A percentile compares a stretch with the other conserved stretches of the same genome.
These are phyloP conservation scores for Sporisorium reilianum DNA, from an alignment of 1,284 basidiomycete genomes.

Conservation along the genomic window DNA sequence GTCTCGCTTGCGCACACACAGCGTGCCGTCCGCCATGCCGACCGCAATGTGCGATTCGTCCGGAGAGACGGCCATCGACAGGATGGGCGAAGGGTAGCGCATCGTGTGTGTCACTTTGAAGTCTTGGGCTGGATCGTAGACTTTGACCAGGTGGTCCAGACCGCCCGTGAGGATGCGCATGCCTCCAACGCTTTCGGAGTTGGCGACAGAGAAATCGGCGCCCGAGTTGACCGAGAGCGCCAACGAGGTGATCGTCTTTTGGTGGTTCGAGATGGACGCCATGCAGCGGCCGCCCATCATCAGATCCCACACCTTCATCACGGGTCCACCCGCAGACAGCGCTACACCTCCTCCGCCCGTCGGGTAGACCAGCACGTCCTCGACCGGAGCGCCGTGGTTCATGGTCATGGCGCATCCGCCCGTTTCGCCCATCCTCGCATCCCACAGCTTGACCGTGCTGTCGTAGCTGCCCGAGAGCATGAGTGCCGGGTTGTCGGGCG, in stretches of 20 bases:
- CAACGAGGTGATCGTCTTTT: slow-evolving; percentile 94
- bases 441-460: slow-evolving; percentile 88
- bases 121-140: slow-evolving; percentile 85
- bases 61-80: slow-evolving; percentile 93
- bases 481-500: slow-evolving; percentile 83
- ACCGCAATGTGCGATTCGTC: slow-evolving; percentile 96
- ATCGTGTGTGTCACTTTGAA: slow-evolving; percentile 93
- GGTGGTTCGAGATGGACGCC: slow-evolving; percentile 79
- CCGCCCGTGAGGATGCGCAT: slow-evolving; percentile 87
- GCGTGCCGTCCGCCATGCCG: slow-evolving; percentile 95
- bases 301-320: slow-evolving; percentile 94
- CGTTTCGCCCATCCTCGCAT: slow-evolving; percentile 74
- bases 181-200: slow-evolving; percentile 70
- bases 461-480: slow-evolving; percentile 96
- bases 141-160: slow-evolving; percentile 97
- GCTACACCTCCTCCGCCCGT: slow-evolving; percentile 81
- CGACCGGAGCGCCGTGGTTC: slow-evolving; percentile 77
- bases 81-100: slow-evolving; percentile 93
- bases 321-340: slow-evolving; percentile 88
- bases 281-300: slow-evolving; percentile 82
- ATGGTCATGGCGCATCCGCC: slow-evolving; percentile 64
- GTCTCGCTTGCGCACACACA: slow-evolving; percentile 75
- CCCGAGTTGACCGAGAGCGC: slow-evolving; percentile 60
- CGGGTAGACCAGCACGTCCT: slow-evolving; percentile 93
- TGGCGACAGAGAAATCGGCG: slow-evolving; percentile 49